Evolutionary conservation across 1,284 basidiomycete genomes (phyloP).

Genomic region (Cutaneotrichosporon daszewskae): DNA sequence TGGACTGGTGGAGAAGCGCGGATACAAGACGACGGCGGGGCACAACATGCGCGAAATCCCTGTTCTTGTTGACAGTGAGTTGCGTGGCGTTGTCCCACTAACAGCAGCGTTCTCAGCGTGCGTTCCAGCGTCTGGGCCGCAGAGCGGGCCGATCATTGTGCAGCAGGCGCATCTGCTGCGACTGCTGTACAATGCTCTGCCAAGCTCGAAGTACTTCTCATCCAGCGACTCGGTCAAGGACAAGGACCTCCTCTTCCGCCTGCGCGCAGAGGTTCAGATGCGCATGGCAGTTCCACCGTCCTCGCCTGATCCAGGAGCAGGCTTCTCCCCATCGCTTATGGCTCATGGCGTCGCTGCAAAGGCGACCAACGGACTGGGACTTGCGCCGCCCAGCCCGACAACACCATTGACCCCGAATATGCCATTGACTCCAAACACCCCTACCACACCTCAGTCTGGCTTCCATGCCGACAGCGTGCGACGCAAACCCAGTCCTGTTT

Average conservation of each 20-base stretch:
- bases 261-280: constrained; percentile 41
- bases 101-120: constrained; percentile 27
- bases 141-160: constrained; percentile 13
- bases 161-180: constrained; percentile 35
- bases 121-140: constrained; percentile 21
- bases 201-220: constrained; percentile 29
- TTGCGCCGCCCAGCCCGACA: not conserved
- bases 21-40: constrained; percentile 40
- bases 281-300: constrained; percentile 25
- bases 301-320: not conserved
- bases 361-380: not conserved
- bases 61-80: constrained; percentile 36
- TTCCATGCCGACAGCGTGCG: constrained; percentile 10
- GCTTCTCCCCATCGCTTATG: constrained; percentile 6
- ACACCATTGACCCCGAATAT: not conserved
- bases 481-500: constrained; percentile 30
- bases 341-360: constrained; percentile 4
- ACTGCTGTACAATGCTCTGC: constrained; percentile 32
- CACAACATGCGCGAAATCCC: constrained; percentile 41
- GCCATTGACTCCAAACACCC: constrained; percentile 6
- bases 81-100: not conserved
- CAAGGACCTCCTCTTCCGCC: constrained; percentile 36
- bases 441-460: not conserved
- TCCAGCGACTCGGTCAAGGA: constrained; percentile 36
- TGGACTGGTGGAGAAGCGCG: constrained; percentile 35